phyloP scores from a whole-genome alignment of 768 basidiomycete species.

The Kwoniella botswanensis region DNA sequence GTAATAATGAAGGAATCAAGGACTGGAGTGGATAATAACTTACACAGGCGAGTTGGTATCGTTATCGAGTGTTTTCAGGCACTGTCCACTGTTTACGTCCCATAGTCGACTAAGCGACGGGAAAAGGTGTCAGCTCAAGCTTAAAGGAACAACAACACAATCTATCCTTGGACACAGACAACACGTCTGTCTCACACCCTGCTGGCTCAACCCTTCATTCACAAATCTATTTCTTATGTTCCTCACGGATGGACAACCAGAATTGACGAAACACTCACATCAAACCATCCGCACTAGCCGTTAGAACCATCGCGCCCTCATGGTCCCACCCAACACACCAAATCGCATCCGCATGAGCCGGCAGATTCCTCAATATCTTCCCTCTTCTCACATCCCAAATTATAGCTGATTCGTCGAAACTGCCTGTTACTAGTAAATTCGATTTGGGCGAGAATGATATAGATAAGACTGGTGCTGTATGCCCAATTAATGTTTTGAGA shows the following conservation, averaged over 20 bases:
- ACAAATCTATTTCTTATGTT: background rate
- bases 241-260: background rate
- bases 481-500: slow-evolving; percentile 72
- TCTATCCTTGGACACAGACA: too few relatives aligned
- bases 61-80: slow-evolving; percentile 93
- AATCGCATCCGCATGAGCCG: slow-evolving; percentile 97
- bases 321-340: slow-evolving; percentile 92
- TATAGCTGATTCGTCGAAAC: slow-evolving; percentile 92
- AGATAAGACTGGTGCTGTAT: slow-evolving; percentile 94
- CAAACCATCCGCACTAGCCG: slow-evolving; percentile 93
- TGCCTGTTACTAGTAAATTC: slow-evolving; percentile 88
- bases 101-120: slow-evolving; percentile 77
- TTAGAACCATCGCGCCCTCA: slow-evolving; percentile 92
- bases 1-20: background rate
- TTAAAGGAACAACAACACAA: background rate
- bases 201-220: too few relatives aligned
- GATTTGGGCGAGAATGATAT: slow-evolving; percentile 89
- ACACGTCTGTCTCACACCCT: too few relatives aligned
- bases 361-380: slow-evolving; percentile 80
- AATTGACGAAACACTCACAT: slow-evolving; percentile 67
- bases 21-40: slow-evolving; percentile 57
- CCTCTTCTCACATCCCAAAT: slow-evolving; percentile 96
- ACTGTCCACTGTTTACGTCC: slow-evolving; percentile 97
- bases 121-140: background rate
- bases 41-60: slow-evolving; percentile 89